Evolutionary conservation across 176 grass and related monocot species (phyloP).

Genomic region (Pharus latifolius): DNA sequence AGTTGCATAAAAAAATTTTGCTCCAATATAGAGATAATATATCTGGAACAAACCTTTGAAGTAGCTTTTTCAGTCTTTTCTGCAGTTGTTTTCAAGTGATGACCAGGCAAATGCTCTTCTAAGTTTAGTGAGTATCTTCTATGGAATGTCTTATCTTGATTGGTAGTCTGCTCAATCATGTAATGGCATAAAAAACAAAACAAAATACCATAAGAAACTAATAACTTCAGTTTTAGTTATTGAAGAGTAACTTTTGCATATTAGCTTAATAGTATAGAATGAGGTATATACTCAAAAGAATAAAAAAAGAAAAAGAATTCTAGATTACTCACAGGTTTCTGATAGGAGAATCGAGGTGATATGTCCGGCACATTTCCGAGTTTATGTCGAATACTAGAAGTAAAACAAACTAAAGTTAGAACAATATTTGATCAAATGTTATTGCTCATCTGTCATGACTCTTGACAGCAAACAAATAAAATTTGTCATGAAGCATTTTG

Average conservation of each 20-base stretch:
- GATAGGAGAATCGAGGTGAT: slow-evolving; percentile 38
- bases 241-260: neutral
- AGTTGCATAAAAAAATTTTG: too few species aligned
- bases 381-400: slow-evolving; percentile 32
- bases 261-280: neutral
- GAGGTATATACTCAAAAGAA: neutral
- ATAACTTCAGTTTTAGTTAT: neutral
- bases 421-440: neutral
- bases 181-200: neutral
- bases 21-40: too few species aligned
- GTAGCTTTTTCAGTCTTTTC: slow-evolving; percentile 22
- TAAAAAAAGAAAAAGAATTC: neutral
- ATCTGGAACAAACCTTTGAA: slow-evolving; percentile 35
- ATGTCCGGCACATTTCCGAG: slow-evolving; percentile 26
- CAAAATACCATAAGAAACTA: neutral
- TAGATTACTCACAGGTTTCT: slow-evolving; percentile 65
- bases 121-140: slow-evolving; percentile 32
- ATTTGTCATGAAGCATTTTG: too few species aligned
- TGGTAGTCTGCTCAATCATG: slow-evolving; percentile 16
- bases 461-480: too few species aligned
- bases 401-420: neutral
- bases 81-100: neutral
- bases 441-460: too few species aligned
- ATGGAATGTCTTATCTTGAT: slow-evolving; percentile 15
- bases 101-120: slow-evolving; percentile 7